Conservation (phyloP, 805 yeast genomes). For the Alloascoidea hylecoeti region DNA sequence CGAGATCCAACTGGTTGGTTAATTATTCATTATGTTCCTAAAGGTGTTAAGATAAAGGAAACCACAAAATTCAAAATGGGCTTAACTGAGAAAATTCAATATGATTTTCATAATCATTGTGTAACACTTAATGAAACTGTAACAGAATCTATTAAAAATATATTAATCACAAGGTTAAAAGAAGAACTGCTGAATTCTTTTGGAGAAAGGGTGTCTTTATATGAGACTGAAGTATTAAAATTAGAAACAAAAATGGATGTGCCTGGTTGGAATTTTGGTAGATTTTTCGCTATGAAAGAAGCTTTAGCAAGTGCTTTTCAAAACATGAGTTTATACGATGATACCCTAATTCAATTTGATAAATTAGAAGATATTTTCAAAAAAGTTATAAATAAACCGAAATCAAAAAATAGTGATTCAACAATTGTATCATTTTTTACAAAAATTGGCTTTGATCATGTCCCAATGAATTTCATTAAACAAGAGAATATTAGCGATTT, state of each 20-base stretch:
- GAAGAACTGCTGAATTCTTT: conserved; percentile 39
- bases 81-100: conserved; percentile 35
- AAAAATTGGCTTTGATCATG: conserved; percentile 6
- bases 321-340: conserved; percentile 43
- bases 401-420: not conserved
- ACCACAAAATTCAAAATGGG: conserved; percentile 25
- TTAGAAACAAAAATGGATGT: conserved; percentile 18
- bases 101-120: conserved; percentile 30
- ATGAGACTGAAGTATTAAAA: conserved; percentile 23
- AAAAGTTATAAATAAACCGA: conserved; percentile 7
- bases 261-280: conserved; percentile 30
- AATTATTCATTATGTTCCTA: conserved; percentile 36
- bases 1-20: conserved; percentile 44
- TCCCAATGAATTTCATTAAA: conserved; percentile 5
- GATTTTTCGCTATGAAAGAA: conserved; percentile 29
- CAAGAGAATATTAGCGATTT: conserved; percentile 3
- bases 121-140: conserved; percentile 4
- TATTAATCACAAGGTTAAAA: conserved; percentile 29
- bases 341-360: conserved; percentile 39
- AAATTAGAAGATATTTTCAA: conserved; percentile 22
- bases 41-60: conserved; percentile 16
- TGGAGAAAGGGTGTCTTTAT: conserved; percentile 26
- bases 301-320: conserved; percentile 37
- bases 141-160: conserved; percentile 20
- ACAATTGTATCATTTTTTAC: conserved; percentile 5